Conservation (phyloP, 208 protist species). For the Acanthamoeba rhysodes region DNA sequence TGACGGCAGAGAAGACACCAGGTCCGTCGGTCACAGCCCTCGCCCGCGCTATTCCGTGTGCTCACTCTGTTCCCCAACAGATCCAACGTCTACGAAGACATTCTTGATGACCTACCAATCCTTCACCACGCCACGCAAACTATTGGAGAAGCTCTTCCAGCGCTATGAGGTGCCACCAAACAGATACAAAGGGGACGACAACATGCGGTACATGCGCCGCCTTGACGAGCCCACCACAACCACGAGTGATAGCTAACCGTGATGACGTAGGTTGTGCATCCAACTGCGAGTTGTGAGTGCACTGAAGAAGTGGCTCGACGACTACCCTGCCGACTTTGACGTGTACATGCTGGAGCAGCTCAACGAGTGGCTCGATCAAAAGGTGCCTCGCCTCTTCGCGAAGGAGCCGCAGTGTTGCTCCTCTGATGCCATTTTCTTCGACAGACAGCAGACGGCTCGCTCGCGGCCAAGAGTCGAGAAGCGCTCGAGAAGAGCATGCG, state of each 20-base stretch:
- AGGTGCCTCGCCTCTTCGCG: not conserved
- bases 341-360: constrained; percentile 70
- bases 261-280: constrained; percentile 1
- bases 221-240: not conserved
- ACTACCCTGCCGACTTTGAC: constrained; percentile 84
- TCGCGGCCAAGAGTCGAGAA: not conserved
- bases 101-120: constrained; percentile 77
- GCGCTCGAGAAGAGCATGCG: constrained; percentile 16
- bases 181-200: not conserved
- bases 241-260: not conserved
- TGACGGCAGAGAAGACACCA: constrained; percentile 32
- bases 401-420: no score
- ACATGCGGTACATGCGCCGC: not conserved
- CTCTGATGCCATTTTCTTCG: not conserved
- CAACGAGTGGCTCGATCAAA: constrained; percentile 10
- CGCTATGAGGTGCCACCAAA: constrained; percentile 72
- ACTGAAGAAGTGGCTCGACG: constrained; percentile 85
- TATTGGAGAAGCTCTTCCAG: constrained; percentile 73
- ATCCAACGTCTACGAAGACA: not conserved
- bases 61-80: not conserved
- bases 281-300: constrained; percentile 81
- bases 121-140: constrained; percentile 67
- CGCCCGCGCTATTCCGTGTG: not conserved
- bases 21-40: not conserved
- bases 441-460: not conserved